These are phyloP conservation scores for Monilinia aucupariae DNA, from an alignment of 2,329 filamentous ascomycete genomes.

Conservation along the genomic window DNA sequence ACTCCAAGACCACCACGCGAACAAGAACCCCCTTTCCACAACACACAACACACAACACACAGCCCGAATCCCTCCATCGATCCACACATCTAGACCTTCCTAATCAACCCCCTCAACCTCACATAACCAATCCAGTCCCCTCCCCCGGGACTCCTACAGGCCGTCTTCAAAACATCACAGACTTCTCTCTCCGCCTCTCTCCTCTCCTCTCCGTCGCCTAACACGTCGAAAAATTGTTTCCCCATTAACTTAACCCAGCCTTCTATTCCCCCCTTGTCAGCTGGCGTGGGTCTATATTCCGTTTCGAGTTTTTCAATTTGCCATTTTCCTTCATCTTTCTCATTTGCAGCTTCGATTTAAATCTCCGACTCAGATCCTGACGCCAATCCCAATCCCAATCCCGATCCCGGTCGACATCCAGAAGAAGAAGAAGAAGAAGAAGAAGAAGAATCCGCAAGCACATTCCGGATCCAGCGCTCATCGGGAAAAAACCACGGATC, in stretches of 20 bases:
- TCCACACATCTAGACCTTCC: slow-evolving; percentile 33
- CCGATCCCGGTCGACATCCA: background rate
- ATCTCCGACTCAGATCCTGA: too few relatives aligned
- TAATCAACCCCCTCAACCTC: slow-evolving; percentile 46
- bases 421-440: too few relatives aligned
- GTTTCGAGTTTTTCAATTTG: slow-evolving; percentile 47
- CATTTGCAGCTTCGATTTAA: too few relatives aligned
- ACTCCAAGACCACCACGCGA: too few relatives aligned
- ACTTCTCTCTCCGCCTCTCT: slow-evolving; percentile 51
- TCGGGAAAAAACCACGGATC: slow-evolving; percentile 71
- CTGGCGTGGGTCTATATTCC: slow-evolving; percentile 59
- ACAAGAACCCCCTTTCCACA: too few relatives aligned
- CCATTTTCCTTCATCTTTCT: slow-evolving; percentile 35
- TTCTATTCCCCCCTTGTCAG: slow-evolving; percentile 54
- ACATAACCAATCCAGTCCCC: slow-evolving; percentile 54
- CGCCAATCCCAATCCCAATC: too few relatives aligned
- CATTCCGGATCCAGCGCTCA: slow-evolving; percentile 48
- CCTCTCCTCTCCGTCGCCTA: slow-evolving; percentile 40
- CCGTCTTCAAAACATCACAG: slow-evolving; percentile 48
- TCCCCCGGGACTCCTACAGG: slow-evolving; percentile 52
- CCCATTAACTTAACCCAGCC: slow-evolving; percentile 64
- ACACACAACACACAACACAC: too few relatives aligned
- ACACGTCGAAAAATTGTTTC: slow-evolving; percentile 50
- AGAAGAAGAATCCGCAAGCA: slow-evolving; percentile 33
- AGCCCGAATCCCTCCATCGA: too few relatives aligned